These are phyloP conservation scores for Ceratocystis smalleyi DNA, from an alignment of 2,329 filamentous ascomycete species.

Conservation along the genomic window DNA sequence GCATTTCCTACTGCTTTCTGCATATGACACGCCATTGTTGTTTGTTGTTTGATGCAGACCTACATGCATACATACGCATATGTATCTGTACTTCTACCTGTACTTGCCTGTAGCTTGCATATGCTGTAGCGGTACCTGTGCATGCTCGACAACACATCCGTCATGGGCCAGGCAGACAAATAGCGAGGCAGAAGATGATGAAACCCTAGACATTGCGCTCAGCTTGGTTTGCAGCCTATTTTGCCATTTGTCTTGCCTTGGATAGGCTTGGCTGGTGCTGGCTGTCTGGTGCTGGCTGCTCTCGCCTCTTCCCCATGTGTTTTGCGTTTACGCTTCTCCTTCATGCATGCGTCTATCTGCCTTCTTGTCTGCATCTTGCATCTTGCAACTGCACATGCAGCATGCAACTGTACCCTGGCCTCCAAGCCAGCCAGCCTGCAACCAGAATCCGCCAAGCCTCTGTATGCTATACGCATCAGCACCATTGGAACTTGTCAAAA, in stretches of 20 bases:
- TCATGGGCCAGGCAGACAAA: too few relatives aligned
- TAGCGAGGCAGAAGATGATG: too few relatives aligned
- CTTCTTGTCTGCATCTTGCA: neutral
- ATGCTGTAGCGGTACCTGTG: too few relatives aligned
- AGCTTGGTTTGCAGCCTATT: neutral
- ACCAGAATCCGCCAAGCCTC: neutral
- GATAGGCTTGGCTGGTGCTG: neutral
- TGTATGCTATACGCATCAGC: neutral
- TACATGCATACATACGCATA: too few relatives aligned
- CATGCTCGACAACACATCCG: too few relatives aligned
- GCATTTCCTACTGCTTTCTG: neutral
- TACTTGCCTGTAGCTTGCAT: too few relatives aligned
- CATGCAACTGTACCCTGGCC: neutral
- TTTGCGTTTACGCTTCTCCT: too few relatives aligned
- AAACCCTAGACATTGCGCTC: neutral
- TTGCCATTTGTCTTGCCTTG: neutral
- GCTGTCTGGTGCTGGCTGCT: neutral
- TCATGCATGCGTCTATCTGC: neutral
- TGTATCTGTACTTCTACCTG: too few relatives aligned
- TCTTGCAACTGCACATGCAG: neutral
- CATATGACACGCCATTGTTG: neutral
- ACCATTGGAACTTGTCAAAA: neutral
- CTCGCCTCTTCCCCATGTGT: neutral
- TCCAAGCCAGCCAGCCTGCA: neutral
- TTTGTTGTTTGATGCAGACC: neutral